Percentiles rank a stretch among this genome's conserved stretches.
Evolutionary conservation across 192 early-diverging fungal species (phyloP).

Genomic region (Coemansia sp.): DNA sequence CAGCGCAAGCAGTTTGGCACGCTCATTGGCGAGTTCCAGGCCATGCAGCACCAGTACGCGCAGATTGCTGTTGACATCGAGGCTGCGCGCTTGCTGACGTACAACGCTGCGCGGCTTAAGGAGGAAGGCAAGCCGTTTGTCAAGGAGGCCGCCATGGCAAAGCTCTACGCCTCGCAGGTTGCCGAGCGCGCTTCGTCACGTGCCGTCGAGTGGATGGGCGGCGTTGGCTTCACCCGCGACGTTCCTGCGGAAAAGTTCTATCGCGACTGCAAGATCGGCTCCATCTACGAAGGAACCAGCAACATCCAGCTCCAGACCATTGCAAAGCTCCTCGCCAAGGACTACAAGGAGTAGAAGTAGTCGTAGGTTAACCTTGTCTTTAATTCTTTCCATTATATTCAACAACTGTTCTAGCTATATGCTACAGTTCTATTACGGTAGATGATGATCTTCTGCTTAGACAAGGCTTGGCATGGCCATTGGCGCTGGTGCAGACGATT

Average conservation of each 20-base stretch:
- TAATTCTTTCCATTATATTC: not conserved
- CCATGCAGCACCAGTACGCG: conserved; percentile 78
- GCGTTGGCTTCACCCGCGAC: conserved; percentile 95
- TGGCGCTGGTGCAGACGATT: conserved; percentile 4
- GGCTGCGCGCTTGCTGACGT: conserved; percentile 93
- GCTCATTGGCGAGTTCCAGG: conserved; percentile 87
- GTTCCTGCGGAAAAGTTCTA: conserved; percentile 92
- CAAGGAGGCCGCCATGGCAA: conserved; percentile 98
- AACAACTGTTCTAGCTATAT: not conserved
- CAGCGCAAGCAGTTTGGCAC: conserved; percentile 94
- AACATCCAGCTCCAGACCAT: conserved; percentile 98
- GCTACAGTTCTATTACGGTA: not conserved
- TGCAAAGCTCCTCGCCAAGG: conserved; percentile 59
- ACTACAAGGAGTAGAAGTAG: conserved; percentile 28
- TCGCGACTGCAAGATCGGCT: conserved; percentile 96
- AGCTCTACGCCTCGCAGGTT: conserved; percentile 93
- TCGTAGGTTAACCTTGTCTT: not conserved
- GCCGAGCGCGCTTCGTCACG: conserved; percentile 87
- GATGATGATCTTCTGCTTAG: not conserved
- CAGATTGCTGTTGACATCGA: conserved; percentile 93
- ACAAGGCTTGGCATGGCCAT: conserved; percentile 4
- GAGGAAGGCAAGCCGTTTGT: conserved; percentile 89
- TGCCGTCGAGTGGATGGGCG: conserved; percentile 97
- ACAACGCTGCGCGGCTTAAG: conserved; percentile 95
- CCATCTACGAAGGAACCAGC: conserved; percentile 93